Conservation (phyloP, 345 rosid genomes). For the Populus deltoides region DNA sequence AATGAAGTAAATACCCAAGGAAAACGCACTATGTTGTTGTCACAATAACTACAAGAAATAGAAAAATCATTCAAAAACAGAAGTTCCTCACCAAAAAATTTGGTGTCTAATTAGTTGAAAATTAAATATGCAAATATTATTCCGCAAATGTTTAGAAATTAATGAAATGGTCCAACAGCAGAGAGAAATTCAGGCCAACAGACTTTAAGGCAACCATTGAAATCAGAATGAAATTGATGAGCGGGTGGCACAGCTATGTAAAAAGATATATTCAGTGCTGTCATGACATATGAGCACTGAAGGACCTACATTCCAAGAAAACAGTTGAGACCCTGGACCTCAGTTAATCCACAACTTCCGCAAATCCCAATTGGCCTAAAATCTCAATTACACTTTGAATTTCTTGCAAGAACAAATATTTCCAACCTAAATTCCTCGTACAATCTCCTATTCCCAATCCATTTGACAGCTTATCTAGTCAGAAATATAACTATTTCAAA, state of each 20-base stretch:
- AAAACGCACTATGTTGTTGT: neutral
- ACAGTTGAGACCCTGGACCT: neutral
- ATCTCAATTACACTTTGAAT: neutral
- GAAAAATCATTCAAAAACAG: neutral
- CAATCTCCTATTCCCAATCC: neutral
- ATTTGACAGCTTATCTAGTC: neutral
- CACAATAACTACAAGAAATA: neutral
- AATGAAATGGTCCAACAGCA: neutral
- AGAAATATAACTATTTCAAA: neutral
- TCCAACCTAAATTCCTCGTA: neutral
- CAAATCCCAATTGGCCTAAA: neutral
- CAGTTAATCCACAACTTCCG: neutral
- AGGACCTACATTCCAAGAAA: neutral
- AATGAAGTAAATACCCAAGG: neutral
- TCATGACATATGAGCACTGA: neutral
- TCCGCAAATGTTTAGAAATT: neutral
- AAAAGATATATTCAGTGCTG: neutral
- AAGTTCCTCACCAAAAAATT: neutral
- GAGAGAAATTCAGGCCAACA: neutral
- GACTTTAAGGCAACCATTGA: neutral
- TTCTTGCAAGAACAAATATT: neutral
- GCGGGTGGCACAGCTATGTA: neutral
- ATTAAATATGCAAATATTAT: neutral
- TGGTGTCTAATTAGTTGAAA: neutral
- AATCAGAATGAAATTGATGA: neutral